A percentile compares a stretch with the other conserved stretches of the same genome.
Conservation (phyloP, 2,329 filamentous ascomycete genomes). For the Rhinocladiella mackenziei region DNA sequence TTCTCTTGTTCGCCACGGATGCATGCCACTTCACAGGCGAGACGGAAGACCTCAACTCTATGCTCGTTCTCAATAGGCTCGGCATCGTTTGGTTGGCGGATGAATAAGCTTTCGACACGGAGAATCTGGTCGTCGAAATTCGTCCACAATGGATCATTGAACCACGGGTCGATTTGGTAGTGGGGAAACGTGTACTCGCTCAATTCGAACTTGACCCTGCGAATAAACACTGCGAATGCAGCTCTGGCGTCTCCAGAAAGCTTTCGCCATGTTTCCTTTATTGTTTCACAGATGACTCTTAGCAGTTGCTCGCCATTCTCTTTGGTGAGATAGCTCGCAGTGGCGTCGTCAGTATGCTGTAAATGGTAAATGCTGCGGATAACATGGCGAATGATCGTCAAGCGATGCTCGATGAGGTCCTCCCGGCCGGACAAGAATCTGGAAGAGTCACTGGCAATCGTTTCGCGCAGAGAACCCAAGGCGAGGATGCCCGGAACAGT, state of each 20-base stretch:
- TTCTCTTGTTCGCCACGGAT: neutral
- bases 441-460: slow-evolving; percentile 1
- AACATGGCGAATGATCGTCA: slow-evolving; percentile 18
- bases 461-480: slow-evolving; percentile 10
- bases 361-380: slow-evolving; percentile 15
- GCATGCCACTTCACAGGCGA: slow-evolving; percentile 11
- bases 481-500: slow-evolving; percentile 11
- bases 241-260: slow-evolving; percentile 2
- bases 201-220: slow-evolving; percentile 17
- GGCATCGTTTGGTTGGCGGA: neutral
- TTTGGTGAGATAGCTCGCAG: slow-evolving; percentile 4
- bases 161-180: slow-evolving; percentile 17
- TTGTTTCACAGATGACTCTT: slow-evolving; percentile 9
- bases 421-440: slow-evolving; percentile 4
- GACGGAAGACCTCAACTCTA: slow-evolving; percentile 8
- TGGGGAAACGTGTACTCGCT: slow-evolving; percentile 14
- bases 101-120: slow-evolving; percentile 16
- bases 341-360: slow-evolving; percentile 2
- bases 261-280: slow-evolving; percentile 16
- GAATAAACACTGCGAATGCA: slow-evolving; percentile 17
- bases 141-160: slow-evolving; percentile 2
- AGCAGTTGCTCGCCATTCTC: slow-evolving; percentile 13
- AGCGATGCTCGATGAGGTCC: slow-evolving; percentile 16
- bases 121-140: slow-evolving; percentile 7
- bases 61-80: slow-evolving; percentile 2